Conservation (phyloP, 306 rosid species). For the Lathyrus sativus region DNA sequence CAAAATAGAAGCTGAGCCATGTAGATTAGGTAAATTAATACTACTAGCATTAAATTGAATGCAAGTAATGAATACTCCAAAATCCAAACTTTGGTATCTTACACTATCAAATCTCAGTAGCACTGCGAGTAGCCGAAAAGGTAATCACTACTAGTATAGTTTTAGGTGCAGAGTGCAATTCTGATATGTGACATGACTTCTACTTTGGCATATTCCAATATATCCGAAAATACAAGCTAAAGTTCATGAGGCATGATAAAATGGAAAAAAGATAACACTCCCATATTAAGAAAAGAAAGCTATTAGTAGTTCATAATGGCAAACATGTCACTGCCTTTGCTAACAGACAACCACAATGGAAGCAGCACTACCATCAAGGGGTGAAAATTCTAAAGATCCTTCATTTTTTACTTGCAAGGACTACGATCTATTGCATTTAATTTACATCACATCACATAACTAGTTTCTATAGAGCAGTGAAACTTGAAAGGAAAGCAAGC, state of each 20-base stretch:
- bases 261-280: conserved; percentile 7
- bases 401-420: conserved; percentile 15
- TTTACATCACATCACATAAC: conserved; percentile 24
- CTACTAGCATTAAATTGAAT: conserved; percentile 6
- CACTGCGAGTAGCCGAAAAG: conserved; percentile 38
- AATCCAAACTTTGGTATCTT: conserved; percentile 27
- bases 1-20: conserved; percentile 40
- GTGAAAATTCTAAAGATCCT: not conserved
- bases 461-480: conserved; percentile 32
- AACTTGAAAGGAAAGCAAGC: conserved; percentile 36
- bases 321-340: conserved; percentile 23
- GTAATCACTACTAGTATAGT: conserved; percentile 9
- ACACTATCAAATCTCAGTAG: conserved; percentile 36
- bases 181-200: conserved; percentile 36
- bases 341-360: conserved; percentile 37
- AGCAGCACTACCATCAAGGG: conserved; percentile 28
- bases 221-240: conserved; percentile 26
- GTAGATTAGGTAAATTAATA: conserved; percentile 4
- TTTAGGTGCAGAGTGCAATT: conserved; percentile 23
- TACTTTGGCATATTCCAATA: conserved; percentile 39
- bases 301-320: conserved; percentile 29
- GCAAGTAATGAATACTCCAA: conserved; percentile 34
- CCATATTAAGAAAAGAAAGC: conserved; percentile 21
- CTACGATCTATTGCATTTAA: conserved; percentile 36
- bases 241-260: not conserved